phyloP scores from a whole-genome alignment of 2,329 filamentous ascomycete genomes.

The Cladorrhinum sp. region DNA sequence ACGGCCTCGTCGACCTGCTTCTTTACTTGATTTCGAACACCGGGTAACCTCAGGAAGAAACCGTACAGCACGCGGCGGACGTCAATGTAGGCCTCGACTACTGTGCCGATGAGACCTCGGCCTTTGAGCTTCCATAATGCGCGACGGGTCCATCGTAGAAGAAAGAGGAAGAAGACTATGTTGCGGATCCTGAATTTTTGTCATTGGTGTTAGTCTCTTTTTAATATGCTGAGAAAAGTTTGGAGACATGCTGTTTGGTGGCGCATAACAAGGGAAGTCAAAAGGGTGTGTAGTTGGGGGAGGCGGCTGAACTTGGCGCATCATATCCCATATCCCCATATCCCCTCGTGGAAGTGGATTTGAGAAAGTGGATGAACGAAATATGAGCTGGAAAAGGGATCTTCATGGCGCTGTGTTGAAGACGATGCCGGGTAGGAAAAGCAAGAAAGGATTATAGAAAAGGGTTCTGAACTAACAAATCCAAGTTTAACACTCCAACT shows the following conservation, averaged over 20 bases:
- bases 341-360: neutral
- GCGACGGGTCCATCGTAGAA: constrained; percentile 78
- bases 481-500: constrained; percentile 58
- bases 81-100: constrained; percentile 70
- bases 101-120: constrained; percentile 77
- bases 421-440: neutral
- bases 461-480: constrained; percentile 55
- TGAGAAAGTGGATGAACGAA: neutral
- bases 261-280: neutral
- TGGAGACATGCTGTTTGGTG: neutral
- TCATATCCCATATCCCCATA: neutral
- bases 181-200: constrained; percentile 65
- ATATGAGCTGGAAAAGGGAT: neutral
- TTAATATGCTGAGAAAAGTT: neutral
- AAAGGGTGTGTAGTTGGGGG: no score
- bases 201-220: constrained; percentile 6
- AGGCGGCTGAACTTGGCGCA: neutral
- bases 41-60: constrained; percentile 79
- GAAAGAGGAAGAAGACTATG: constrained; percentile 82
- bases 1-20: constrained; percentile 79
- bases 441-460: neutral
- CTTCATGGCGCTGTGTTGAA: neutral
- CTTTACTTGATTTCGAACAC: constrained; percentile 81
- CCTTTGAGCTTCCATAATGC: constrained; percentile 82
- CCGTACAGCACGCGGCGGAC: constrained; percentile 74